Evolutionary conservation across 2,329 filamentous ascomycete species (phyloP).

Genomic region (Trichoderma sp.): DNA sequence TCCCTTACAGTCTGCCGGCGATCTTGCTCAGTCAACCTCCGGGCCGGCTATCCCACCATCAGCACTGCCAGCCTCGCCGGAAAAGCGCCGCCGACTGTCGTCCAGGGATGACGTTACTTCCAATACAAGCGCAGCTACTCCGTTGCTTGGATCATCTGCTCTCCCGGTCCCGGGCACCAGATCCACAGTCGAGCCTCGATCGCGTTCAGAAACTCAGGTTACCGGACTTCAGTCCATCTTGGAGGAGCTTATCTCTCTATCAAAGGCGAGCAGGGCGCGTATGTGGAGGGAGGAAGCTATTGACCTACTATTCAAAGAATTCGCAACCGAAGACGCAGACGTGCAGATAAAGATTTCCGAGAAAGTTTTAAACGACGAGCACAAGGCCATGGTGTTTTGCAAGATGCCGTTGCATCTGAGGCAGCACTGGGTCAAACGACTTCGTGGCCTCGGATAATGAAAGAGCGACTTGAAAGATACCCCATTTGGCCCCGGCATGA

Average conservation of each 20-base stretch:
- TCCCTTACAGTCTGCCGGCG: conserved; percentile 1
- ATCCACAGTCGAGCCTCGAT: neutral
- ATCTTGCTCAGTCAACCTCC: neutral
- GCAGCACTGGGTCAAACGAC: conserved; percentile 54
- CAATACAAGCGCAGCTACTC: conserved; percentile 25
- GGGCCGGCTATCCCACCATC: conserved; percentile 30
- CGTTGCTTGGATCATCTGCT: conserved; percentile 32
- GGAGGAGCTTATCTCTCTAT: conserved; percentile 43
- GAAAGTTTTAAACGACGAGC: conserved; percentile 56
- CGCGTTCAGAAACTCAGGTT: conserved; percentile 2
- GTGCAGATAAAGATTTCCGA: conserved; percentile 59
- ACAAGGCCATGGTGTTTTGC: conserved; percentile 60
- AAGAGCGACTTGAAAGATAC: neutral
- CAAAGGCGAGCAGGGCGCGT: conserved; percentile 39
- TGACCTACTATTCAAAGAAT: conserved; percentile 58
- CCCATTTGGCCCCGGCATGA: neutral
- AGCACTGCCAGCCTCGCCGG: conserved; percentile 31
- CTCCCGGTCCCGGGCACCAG: conserved; percentile 5
- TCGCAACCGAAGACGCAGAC: conserved; percentile 55
- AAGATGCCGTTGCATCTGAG: conserved; percentile 55
- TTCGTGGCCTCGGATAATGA: conserved; percentile 43
- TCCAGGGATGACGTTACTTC: conserved; percentile 22
- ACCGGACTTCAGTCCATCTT: conserved; percentile 23
- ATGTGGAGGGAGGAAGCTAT: conserved; percentile 57
- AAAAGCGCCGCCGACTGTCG: conserved; percentile 36